Base-by-base conservation (phyloP, 2,329 filamentous ascomycete species). In the Aureobasidium sp. region DNA sequence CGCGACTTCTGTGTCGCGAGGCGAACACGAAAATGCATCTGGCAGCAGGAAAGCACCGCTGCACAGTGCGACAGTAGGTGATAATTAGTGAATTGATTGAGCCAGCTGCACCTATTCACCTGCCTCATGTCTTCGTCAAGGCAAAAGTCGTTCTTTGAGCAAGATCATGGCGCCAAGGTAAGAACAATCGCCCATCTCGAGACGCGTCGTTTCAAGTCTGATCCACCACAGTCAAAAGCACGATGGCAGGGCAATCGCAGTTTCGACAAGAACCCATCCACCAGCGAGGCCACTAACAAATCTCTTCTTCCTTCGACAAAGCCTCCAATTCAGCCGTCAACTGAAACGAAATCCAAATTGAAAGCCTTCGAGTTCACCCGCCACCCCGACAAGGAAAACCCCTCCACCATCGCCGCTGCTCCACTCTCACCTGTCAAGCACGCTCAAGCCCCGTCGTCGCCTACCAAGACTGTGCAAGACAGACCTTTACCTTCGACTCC, bases 401-500 rank as follows among this genome's bases (percentile, higher is more conserved):
- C 51, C 20, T 34, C 34, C 17, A 43, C 34, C 13, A 20, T 59
- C 29, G 27, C 39, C 37, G 32, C 36, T 36, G 48, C 50, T 46
- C 13, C 43, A 20, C 27, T 64, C 32, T 51, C 53, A 46, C 34
- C 59, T 47, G 39, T 62, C 52, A 47, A 63, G 43, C 29, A 55
- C 24, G 20, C n/a, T 17, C 17, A n/a, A 20, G 7, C 24, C 3
- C 34, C 46, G 1, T 41, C 43, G 9, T 65, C 65, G n/a, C 67
- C 67, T 12, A 67, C 68, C 13, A 65, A 65, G 39, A 59, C 70
- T 10, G 65, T 65, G 3, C 70, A 73, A 59, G 66, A 67, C 32
- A 69, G 73, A 27, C 71, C 75, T 32, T 76, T 76, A 17, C 84
- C 84, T 2, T 83, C 83, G 44, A 87, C 84, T 15, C 84, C 84